These are phyloP conservation scores for Arthroderma sp. DNA, from an alignment of 2,329 filamentous ascomycete species.

Conservation along the genomic window DNA sequence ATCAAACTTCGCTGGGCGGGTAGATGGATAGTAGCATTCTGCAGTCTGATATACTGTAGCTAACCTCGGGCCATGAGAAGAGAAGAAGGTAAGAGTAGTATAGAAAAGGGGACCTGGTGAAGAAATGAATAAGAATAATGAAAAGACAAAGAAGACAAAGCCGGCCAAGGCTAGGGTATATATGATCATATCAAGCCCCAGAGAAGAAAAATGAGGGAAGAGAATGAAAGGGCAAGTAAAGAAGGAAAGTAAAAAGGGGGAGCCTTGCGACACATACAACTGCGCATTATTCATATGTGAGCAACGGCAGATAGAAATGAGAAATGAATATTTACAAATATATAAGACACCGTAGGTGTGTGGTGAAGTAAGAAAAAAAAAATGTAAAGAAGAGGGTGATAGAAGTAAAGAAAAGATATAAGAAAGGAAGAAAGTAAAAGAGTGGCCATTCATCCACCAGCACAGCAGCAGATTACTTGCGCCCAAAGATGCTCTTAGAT, in stretches of 20 bases:
- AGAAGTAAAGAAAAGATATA: constrained; percentile 3
- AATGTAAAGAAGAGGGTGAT: constrained; percentile 6
- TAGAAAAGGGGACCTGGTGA: constrained; percentile 3
- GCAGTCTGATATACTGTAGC: too few species aligned
- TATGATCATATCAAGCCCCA: background rate
- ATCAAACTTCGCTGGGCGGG: too few species aligned
- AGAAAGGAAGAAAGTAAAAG: constrained; percentile 13
- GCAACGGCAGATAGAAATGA: background rate
- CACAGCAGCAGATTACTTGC: constrained; percentile 36
- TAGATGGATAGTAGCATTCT: too few species aligned
- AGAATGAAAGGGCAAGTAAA: background rate
- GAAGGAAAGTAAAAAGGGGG: too few species aligned
- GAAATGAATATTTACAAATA: background rate
- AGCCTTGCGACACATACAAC: too few species aligned
- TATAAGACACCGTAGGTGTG: background rate
- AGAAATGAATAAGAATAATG: constrained; percentile 5
- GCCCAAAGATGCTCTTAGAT: constrained; percentile 51
- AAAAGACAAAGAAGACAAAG: constrained; percentile 5
- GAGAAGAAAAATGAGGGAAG: background rate
- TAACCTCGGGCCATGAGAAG: too few species aligned
- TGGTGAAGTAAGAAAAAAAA: constrained; percentile 7
- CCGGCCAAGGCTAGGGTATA: background rate
- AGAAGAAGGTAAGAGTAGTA: too few species aligned
- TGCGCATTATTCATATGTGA: too few species aligned
- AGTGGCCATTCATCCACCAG: constrained; percentile 7